Base-by-base conservation (phyloP, 441 rosid species). In the Pelargonium myrrhifolium region DNA sequence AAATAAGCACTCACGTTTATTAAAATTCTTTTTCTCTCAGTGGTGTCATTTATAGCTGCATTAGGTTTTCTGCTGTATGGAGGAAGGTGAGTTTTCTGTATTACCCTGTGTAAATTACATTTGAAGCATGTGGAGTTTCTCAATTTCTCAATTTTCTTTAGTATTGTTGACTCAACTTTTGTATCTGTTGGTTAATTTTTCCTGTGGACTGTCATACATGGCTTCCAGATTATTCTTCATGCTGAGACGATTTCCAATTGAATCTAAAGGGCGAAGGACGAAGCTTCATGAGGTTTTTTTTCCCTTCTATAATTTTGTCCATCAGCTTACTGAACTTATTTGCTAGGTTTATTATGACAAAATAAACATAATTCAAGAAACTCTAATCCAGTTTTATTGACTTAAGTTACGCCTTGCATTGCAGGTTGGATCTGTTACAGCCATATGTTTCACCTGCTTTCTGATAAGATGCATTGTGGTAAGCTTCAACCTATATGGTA, bases 391-490 rank as follows among this genome's bases (percentile, higher is more conserved):
- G 56, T 14, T 49, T 70, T 20, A 8, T 45, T 65, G 28, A 75
- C 65, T 17, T 1, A 56, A 58, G 72, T 42, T 69, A 60, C 37
- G 59, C 15, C 69, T 64, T 47, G 42, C 11, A 60, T 68, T 67
- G 75, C 82, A 93, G 98, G 97, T 93, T 75, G 99, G 99, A 76
- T 88, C 84, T 56, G 96, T 92, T 69, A 92, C 96, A 65, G 96
- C 84, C 62, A 87, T 90, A 70, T 92, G 96, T 72, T 92, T 83
- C 77, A 84, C 89, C 65, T 92, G 97, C 82, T 92, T 89, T 78
- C 87, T 92, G 59, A 81, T 92, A 70, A 84, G 96, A 77, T 89
- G 90, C 79, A 69, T 86, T 66, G 85, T 88, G 93, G 98, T 93
- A 83, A 81, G 90, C 72, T 69, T 68, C 67, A 43, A 49, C 56